Base-by-base conservation (phyloP, 23 red algal genomes). In the Gracilaria gracilis region DNA sequence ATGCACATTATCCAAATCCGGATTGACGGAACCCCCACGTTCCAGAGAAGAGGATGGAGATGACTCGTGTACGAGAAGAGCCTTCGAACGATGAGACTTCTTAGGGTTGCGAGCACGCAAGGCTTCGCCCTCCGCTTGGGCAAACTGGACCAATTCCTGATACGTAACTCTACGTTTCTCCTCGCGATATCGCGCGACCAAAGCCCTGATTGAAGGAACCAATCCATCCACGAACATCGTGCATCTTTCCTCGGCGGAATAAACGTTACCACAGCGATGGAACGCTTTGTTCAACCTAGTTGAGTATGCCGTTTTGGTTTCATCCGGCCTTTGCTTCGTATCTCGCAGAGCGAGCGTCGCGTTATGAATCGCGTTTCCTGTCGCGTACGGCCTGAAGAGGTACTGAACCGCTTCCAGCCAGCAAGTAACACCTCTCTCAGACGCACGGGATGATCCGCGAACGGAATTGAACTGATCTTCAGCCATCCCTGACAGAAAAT, bases 391-490 rank as follows among this genome's bases (percentile, higher is more conserved):
- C 23, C 71, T 23, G 42, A 89, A 28, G 12, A 89, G 72, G 75
- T 89, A 79, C 20, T 78, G 48, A 25, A 89, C 69, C 35, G 86
- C 71, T 80, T 89, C 86, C 28, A 42, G 86, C 70, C 73, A 89
- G 51, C 62, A 77, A 71, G 72, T 42, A 36, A 88, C 61, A 67
- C 72, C 86, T 79, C 72, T 72, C 25, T 75, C 69, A 1, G 35
- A 75, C 36, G 69, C 69, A 46, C 19, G 2, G 17, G 21, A 75
- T 35, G 69, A 46, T 44, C 35, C 69, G 42, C 39, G 15, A 15
- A 75, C 34, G 5, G 69, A 75, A 75, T 75, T 75, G 39, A 33
- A 75, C 37, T 81, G 49, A 59, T 81, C 23, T 39, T 57, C 77
- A 35, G 47, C 50, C 57, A 61, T 59, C 8, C 48, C 81, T 21